Evolutionary conservation across 2,329 filamentous ascomycete genomes (phyloP).

Genomic region (Colletotrichum cuscutae): DNA sequence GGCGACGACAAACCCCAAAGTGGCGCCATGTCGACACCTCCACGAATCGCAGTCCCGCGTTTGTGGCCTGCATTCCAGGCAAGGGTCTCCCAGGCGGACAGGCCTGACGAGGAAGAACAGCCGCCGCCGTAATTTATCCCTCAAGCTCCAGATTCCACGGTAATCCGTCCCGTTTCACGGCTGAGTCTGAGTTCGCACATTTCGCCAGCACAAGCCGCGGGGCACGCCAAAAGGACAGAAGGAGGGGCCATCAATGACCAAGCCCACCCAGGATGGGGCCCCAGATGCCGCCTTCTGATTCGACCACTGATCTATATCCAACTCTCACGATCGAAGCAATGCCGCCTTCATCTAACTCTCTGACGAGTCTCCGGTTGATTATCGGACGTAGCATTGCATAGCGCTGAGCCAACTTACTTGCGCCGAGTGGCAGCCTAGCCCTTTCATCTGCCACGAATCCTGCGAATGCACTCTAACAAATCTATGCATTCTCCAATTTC

Average conservation of each 20-base stretch:
- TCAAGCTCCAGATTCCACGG: slow-evolving; percentile 4
- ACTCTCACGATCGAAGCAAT: slow-evolving; percentile 1
- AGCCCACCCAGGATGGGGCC: slow-evolving; percentile 18
- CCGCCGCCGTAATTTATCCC: slow-evolving; percentile 30
- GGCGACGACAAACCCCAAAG: slow-evolving; percentile 7
- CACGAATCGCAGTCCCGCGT: slow-evolving; percentile 17
- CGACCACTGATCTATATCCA: slow-evolving; percentile 1
- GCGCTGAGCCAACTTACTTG: background rate
- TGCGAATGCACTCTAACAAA: background rate
- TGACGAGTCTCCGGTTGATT: slow-evolving; percentile 19
- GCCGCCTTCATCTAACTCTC: slow-evolving; percentile 9
- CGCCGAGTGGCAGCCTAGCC: background rate
- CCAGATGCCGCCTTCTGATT: slow-evolving; percentile 21
- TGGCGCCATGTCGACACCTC: slow-evolving; percentile 21
- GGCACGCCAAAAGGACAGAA: slow-evolving; percentile 2
- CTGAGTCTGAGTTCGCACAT: slow-evolving; percentile 17
- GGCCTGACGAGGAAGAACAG: slow-evolving; percentile 10
- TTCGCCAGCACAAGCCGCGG: background rate
- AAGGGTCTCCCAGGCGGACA: background rate
- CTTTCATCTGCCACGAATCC: background rate
- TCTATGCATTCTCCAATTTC: background rate
- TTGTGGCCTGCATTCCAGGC: slow-evolving; percentile 12
- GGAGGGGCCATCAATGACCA: background rate
- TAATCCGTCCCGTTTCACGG: slow-evolving; percentile 33
- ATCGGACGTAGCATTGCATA: slow-evolving; percentile 15